Conservation (phyloP, 495 filamentous ascomycete genomes). For the Aspergillus conjunctus region DNA sequence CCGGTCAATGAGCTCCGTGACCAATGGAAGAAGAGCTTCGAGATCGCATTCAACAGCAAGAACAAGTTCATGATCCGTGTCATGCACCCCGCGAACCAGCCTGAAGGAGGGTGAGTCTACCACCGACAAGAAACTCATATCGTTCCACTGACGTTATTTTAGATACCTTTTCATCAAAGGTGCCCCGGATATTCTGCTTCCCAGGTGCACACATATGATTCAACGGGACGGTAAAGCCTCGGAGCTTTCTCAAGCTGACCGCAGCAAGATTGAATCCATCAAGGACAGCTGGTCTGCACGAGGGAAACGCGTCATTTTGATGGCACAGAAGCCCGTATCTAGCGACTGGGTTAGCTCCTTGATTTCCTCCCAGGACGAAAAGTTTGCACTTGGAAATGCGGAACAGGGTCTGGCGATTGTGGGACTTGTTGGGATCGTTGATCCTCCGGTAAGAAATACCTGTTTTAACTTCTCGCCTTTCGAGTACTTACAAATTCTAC, state of each 20-base stretch:
- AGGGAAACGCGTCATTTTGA: conserved; percentile 64
- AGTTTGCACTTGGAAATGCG: conserved; percentile 50
- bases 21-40: conserved; percentile 58
- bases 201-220: conserved; percentile 53
- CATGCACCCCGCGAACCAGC: conserved; percentile 7
- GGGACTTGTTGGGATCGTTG: conserved; percentile 66
- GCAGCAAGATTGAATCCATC: conserved; percentile 45
- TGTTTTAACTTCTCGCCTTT: not conserved
- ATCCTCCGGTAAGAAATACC: conserved; percentile 50
- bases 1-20: conserved; percentile 45
- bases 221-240: conserved; percentile 44
- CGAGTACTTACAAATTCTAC: not conserved
- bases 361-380: conserved; percentile 46
- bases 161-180: conserved; percentile 61
- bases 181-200: conserved; percentile 63
- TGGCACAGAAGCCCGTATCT: conserved; percentile 58
- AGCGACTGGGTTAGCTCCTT: conserved; percentile 33
- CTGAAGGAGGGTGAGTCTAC: not conserved
- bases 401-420: conserved; percentile 57
- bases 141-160: not conserved
- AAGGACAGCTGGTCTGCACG: conserved; percentile 66
- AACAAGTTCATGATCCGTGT: conserved; percentile 70
- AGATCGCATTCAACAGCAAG: conserved; percentile 71
- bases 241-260: not conserved
- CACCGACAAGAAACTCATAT: too few relatives aligned